A percentile compares a stretch with the other conserved stretches of the same genome.
phyloP scores from a whole-genome alignment of 2,329 filamentous ascomycete species.

The Colletotrichum liaoningense region DNA sequence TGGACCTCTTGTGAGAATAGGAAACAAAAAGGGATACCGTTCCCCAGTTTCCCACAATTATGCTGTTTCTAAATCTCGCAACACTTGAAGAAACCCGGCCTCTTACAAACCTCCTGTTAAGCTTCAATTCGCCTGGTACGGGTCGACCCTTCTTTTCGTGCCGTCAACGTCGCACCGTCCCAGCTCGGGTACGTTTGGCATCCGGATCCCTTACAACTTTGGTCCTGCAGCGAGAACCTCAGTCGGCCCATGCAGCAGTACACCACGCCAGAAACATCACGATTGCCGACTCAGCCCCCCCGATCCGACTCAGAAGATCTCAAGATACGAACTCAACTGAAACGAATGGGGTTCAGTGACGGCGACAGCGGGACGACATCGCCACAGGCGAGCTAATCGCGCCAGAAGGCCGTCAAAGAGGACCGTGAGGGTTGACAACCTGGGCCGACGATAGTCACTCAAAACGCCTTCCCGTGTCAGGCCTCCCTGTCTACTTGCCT shows the following conservation, averaged over 20 bases:
- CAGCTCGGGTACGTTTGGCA: not conserved
- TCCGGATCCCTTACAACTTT: conserved; percentile 12
- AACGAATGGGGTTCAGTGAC: conserved; percentile 8
- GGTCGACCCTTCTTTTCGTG: not conserved
- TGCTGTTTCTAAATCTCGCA: not conserved
- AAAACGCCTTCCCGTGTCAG: conserved; percentile 18
- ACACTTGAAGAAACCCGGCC: not conserved
- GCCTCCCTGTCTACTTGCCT: conserved; percentile 20
- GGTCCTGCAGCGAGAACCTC: not conserved
- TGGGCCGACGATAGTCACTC: not conserved
- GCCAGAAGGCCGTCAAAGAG: not conserved
- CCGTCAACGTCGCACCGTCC: conserved; percentile 15
- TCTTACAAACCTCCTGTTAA: conserved; percentile 16
- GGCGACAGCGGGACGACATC: not conserved
- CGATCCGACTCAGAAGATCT: not conserved
- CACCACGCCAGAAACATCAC: conserved; percentile 13
- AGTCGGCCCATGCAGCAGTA: conserved; percentile 5
- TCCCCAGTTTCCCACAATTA: conserved; percentile 13
- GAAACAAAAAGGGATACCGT: conserved; percentile 14
- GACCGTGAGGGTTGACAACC: not conserved
- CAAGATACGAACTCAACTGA: conserved; percentile 33
- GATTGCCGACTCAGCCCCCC: conserved; percentile 19
- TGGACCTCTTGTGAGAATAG: not conserved
- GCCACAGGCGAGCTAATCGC: not conserved
- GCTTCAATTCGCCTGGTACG: conserved; percentile 1